Evolutionary conservation across 768 basidiomycete species (phyloP).

Genomic region (Russula olivacea): DNA sequence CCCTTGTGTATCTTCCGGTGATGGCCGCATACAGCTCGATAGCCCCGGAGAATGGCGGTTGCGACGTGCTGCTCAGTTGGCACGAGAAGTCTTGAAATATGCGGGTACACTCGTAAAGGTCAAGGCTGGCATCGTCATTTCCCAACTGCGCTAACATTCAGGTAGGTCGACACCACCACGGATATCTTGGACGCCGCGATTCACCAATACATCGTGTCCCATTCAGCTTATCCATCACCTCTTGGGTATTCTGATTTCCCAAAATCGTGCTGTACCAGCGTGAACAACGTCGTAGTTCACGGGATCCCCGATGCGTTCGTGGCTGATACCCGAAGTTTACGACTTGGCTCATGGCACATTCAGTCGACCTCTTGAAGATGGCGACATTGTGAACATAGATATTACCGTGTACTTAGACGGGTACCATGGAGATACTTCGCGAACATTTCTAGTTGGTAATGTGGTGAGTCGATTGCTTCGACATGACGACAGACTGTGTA

Average conservation of each 20-base stretch:
- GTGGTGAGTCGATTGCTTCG: constrained; percentile 46
- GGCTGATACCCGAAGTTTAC: neutral
- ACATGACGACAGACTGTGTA: neutral
- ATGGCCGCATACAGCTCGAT: constrained; percentile 18
- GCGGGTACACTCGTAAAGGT: constrained; percentile 24
- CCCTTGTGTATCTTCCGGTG: neutral
- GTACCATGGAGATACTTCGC: constrained; percentile 86
- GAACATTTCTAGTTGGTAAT: constrained; percentile 74
- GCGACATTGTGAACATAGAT: constrained; percentile 87
- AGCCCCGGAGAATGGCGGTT: constrained; percentile 14
- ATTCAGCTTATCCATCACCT: constrained; percentile 82
- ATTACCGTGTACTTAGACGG: constrained; percentile 79
- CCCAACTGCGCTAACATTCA: constrained; percentile 5
- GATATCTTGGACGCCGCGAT: constrained; percentile 64
- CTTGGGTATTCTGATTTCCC: constrained; percentile 71
- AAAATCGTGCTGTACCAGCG: constrained; percentile 75
- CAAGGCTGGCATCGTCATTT: neutral
- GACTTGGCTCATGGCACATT: neutral
- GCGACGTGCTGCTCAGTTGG: constrained; percentile 18
- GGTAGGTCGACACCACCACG: constrained; percentile 67
- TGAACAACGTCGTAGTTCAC: constrained; percentile 84
- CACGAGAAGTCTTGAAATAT: constrained; percentile 21
- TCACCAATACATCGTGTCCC: constrained; percentile 62
- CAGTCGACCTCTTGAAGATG: constrained; percentile 73
- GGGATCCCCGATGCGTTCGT: constrained; percentile 87